Evolutionary conservation across 2,329 filamentous ascomycete species (phyloP).

Genomic region (Botryosphaeria dothidea): DNA sequence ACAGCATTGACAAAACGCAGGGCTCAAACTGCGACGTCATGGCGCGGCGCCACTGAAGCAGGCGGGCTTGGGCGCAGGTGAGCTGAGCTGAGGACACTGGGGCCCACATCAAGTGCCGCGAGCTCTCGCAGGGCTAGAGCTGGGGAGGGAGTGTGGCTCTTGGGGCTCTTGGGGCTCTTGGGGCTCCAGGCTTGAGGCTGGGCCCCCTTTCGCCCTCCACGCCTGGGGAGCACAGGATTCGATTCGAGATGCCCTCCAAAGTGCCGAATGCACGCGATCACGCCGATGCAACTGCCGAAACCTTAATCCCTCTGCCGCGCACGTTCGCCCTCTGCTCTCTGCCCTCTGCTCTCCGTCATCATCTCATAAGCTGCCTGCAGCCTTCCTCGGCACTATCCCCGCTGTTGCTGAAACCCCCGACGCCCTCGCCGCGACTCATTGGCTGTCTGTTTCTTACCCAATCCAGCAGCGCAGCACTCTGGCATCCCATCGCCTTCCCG

Average conservation of each 20-base stretch:
- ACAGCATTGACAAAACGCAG: not conserved
- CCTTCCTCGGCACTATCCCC: not conserved
- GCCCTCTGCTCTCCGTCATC: not conserved
- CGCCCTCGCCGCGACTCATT: not conserved
- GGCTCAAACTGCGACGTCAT: not conserved
- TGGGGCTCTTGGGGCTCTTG: not conserved
- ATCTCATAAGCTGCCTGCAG: not conserved
- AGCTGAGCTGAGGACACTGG: not conserved
- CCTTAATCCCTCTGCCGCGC: not conserved
- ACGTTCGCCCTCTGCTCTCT: too few relatives aligned
- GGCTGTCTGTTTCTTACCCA: not conserved
- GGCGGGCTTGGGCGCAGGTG: not conserved
- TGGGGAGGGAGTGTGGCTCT: not conserved
- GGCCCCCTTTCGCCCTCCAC: not conserved
- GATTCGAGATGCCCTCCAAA: not conserved
- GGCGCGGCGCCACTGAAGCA: slow-evolving; percentile 1
- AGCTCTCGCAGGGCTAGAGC: not conserved
- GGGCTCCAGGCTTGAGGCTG: not conserved
- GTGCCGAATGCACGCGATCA: slow-evolving; percentile 7
- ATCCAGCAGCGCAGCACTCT: not conserved
- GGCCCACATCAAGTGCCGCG: not conserved
- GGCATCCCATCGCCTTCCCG: not conserved
- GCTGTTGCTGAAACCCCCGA: not conserved
- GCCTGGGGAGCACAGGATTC: too few relatives aligned
- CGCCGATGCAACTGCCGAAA: not conserved